A percentile compares a stretch with the other conserved stretches of the same genome.
phyloP scores from a whole-genome alignment of 768 basidiomycete species.

The Tylopilus felleus region DNA sequence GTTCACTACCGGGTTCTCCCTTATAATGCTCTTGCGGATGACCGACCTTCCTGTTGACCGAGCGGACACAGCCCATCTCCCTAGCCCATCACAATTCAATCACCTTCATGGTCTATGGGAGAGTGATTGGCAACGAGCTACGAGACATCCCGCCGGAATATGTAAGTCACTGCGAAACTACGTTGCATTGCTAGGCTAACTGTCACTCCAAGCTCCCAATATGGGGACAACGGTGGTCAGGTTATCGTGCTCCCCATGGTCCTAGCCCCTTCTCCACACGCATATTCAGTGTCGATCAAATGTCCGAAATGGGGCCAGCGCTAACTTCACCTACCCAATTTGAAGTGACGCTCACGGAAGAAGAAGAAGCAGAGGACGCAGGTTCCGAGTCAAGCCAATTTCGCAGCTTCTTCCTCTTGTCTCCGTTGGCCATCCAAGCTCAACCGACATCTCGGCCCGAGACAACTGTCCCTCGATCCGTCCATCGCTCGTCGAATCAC shows the following conservation, averaged over 20 bases:
- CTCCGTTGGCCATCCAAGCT: constrained; percentile 7
- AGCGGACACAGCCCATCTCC: constrained; percentile 14
- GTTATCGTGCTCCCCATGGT: constrained; percentile 21
- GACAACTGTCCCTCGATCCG: neutral
- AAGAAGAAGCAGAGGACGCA: constrained; percentile 18
- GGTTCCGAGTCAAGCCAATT: constrained; percentile 13
- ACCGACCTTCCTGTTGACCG: constrained; percentile 14
- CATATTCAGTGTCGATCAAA: constrained; percentile 17
- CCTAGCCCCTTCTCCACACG: constrained; percentile 27
- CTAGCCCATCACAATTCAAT: constrained; percentile 16
- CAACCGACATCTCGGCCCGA: neutral
- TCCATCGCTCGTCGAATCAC: neutral
- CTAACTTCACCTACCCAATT: constrained; percentile 25
- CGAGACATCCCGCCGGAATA: constrained; percentile 28
- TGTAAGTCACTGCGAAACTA: constrained; percentile 17
- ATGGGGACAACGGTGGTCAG: constrained; percentile 33
- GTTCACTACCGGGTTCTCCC: constrained; percentile 17
- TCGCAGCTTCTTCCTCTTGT: constrained; percentile 6
- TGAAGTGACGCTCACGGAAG: constrained; percentile 13
- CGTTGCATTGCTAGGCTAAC: constrained; percentile 7
- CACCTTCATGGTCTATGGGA: constrained; percentile 24
- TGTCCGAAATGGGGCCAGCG: constrained; percentile 20
- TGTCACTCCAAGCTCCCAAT: constrained; percentile 23
- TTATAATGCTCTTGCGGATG: constrained; percentile 26
- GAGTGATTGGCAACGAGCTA: constrained; percentile 31